These are phyloP conservation scores for Actinomortierella wolfii DNA, from an alignment of 371 early-diverging fungal species.

Conservation along the genomic window DNA sequence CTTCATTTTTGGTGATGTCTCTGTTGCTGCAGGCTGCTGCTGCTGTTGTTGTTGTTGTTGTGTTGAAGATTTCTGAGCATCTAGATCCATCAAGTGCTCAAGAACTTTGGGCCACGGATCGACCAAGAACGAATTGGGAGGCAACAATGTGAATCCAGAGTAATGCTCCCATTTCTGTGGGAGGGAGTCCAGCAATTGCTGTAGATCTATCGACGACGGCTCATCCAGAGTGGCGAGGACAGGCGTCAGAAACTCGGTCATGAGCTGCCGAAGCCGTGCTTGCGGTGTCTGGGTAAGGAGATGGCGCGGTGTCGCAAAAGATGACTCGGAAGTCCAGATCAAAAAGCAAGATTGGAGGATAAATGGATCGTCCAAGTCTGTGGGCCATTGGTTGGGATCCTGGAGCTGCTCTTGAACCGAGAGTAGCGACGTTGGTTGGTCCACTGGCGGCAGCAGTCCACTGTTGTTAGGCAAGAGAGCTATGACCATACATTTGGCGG, in stretches of 20 bases:
- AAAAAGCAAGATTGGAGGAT: too few species aligned
- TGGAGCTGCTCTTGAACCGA: too few species aligned
- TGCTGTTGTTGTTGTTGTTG: background rate
- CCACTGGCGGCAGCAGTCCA: background rate
- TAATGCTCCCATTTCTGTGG: conserved; percentile 51
- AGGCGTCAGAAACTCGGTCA: conserved; percentile 17
- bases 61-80: conserved; percentile 6
- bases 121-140: conserved; percentile 26
- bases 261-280: conserved; percentile 20
- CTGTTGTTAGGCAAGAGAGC: conserved; percentile 31
- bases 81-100: conserved; percentile 8
- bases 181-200: conserved; percentile 5
- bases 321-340: conserved; percentile 5
- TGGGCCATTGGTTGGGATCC: too few species aligned
- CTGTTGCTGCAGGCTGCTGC: background rate
- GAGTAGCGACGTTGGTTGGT: too few species aligned
- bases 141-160: conserved; percentile 41
- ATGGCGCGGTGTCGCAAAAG: conserved; percentile 30
- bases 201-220: too few species aligned
- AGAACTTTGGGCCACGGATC: conserved; percentile 34
- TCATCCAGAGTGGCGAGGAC: conserved; percentile 7
- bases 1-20: conserved; percentile 6
- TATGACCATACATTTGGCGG: conserved; percentile 27
- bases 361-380: too few species aligned
- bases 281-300: conserved; percentile 36